Base-by-base conservation (phyloP, 129 eudicot species). In the Flaveria bidentis region DNA sequence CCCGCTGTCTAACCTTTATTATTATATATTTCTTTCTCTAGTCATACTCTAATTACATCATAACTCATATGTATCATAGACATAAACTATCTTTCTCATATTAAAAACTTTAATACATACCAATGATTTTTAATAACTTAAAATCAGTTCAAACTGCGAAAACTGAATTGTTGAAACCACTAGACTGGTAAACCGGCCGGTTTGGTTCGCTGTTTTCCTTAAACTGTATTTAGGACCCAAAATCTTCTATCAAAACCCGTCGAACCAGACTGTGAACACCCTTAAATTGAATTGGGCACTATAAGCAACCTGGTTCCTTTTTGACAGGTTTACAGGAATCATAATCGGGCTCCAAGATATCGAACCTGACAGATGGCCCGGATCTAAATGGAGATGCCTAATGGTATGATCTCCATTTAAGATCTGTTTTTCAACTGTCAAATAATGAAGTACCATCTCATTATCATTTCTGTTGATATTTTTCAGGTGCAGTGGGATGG, bases 371-470 rank as follows among this genome's bases (percentile, higher is more conserved):
- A 86, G 89, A 64, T 95, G 99, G 99, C 94, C 89, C 9, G 97
- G 94, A 64, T 95, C 99, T 11, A 95, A 91, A 74, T 95, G 99
- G 99, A 89, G 89, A 79, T 89, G 94, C 89, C 77, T 95, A 42
- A 82, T 81, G 97, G 99, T 94, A 87, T 53, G 82, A 22, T n/a
- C 15, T 60, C 23, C 17, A 14, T 26, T 68, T 22, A 3, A 57
- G 10, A 5, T 2, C 0, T 58, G 20, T 22, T 22, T 22, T 58
- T 23, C 7, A 9, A 13, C 39, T 52, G 33, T 67, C 33, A 52
- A 20, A 57, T 57, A 15, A 9, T 10, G 2, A 60, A 25, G 12
- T 25, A 23, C 36, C n/a, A 23, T 58, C 65, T 23, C 65, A 67
- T 1, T 33, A 56, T 25, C 58, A 9, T 26, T 36, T 26, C n/a